Conservation (phyloP, 1,139 yeast genomes). For the Pichia sp. region DNA sequence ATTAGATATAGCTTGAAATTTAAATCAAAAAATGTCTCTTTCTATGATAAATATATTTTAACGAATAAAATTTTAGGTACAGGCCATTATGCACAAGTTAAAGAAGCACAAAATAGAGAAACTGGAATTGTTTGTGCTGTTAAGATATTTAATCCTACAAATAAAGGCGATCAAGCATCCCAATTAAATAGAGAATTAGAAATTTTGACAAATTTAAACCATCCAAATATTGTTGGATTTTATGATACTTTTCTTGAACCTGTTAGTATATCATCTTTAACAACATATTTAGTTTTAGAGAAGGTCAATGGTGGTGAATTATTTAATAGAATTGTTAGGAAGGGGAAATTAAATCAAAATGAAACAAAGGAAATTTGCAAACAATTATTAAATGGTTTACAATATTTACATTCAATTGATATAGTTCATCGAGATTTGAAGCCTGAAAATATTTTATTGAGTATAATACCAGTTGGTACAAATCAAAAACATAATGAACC, state of each 20-base stretch:
- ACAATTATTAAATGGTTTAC: constrained; percentile 58
- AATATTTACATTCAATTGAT: constrained; percentile 54
- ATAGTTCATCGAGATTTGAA: constrained; percentile 75
- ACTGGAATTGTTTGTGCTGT: constrained; percentile 64
- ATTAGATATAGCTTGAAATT: constrained; percentile 40
- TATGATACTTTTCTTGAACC: constrained; percentile 69
- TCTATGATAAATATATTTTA: constrained; percentile 55
- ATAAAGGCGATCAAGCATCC: constrained; percentile 31
- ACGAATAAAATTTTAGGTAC: constrained; percentile 57
- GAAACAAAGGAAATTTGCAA: constrained; percentile 58
- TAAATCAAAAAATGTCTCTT: constrained; percentile 30
- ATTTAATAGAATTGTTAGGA: constrained; percentile 61
- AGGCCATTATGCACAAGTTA: constrained; percentile 76
- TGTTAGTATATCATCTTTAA: constrained; percentile 43
- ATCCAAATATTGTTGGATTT: constrained; percentile 63
- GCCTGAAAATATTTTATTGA: constrained; percentile 68
- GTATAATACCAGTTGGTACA: constrained; percentile 39
- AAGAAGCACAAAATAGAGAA: constrained; percentile 53
- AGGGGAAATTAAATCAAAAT: constrained; percentile 51
- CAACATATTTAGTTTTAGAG: constrained; percentile 65
- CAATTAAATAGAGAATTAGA: constrained; percentile 59
- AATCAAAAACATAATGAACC: constrained; percentile 53
- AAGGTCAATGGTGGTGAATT: constrained; percentile 71
- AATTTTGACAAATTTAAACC: constrained; percentile 58
- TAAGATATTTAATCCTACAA: constrained; percentile 68